Base-by-base conservation (phyloP, 768 basidiomycete genomes). In the Gloeopeniophorella convolvens region DNA sequence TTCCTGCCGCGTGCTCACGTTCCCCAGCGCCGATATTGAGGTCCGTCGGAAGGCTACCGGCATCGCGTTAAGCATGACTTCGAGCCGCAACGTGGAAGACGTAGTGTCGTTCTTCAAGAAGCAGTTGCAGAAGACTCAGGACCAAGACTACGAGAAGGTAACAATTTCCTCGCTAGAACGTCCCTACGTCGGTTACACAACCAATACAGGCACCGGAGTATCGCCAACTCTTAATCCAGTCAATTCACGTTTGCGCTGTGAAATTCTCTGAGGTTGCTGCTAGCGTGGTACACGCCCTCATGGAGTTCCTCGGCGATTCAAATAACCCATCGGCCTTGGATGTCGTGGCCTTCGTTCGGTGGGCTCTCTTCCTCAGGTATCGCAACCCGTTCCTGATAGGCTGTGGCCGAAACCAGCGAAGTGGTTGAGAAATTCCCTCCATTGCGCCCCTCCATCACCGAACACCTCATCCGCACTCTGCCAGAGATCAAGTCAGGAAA, bases 71-170 rank as follows among this genome's bases (percentile, higher is more conserved):
- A 89, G 83, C 65, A 90, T 98, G 87, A 89, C 92, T 0, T 86
- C 89, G 13, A 89, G 88, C 59, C 73, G 94, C 43, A 99, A 96
- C 56, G 92, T 97, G 12, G 96, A 98, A 63, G 96, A 98, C 43
- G 91, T 98, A 1, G 94, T 95, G 1, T 64, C 87, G 3, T 95
- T 96, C 79, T 74, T 99, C 61, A 98, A 98, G 77, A 99, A 98
- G 67, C 94, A 98, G 63, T 74, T 99, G n/a, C 81, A 88, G 60
- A 84, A 82, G 64, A 98, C 95, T 0, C 82, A 96, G 59, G 93
- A 95, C 59, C 77, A 83, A 34, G 89, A 93, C 49, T 89, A 84
- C 55, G 95, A 98, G 65, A 97, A 97, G 76, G 92, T 89, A 44
- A 27, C 59, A 35, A 11, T 18, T 21, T 16, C 26, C 18, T 33